Conservation (phyloP, 345 rosid genomes). For the Pugionium dolabratum region DNA sequence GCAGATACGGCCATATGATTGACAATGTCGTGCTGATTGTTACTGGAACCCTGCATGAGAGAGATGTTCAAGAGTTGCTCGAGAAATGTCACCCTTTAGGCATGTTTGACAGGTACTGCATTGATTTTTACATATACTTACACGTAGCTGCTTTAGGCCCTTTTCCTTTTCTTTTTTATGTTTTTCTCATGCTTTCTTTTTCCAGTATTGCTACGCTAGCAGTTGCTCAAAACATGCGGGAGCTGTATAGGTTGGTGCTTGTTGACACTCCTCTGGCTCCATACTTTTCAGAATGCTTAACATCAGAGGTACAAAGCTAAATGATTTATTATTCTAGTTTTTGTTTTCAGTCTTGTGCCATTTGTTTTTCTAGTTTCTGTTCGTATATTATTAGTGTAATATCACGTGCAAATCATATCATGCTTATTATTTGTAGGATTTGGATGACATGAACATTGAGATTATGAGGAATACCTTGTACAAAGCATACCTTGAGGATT, state of each 20-base stretch:
- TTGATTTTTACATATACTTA: no score
- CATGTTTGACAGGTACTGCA: conserved; percentile 92
- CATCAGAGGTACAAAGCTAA: conserved; percentile 72
- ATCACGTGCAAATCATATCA: not conserved
- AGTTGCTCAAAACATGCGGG: conserved; percentile 98
- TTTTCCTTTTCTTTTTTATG: not conserved
- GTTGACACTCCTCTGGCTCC: conserved; percentile 99
- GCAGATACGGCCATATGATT: conserved; percentile 98
- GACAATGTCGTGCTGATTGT: conserved; percentile 99
- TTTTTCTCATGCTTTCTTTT: conserved; percentile 8
- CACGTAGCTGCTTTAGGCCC: no score
- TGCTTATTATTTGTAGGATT: conserved; percentile 51
- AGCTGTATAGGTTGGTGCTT: conserved; percentile 96
- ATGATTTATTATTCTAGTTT: not conserved
- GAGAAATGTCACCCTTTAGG: conserved; percentile 99
- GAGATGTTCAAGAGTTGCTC: conserved; percentile 94
- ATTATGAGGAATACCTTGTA: conserved; percentile 95
- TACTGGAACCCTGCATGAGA: conserved; percentile 96
- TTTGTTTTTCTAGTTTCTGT: not conserved
- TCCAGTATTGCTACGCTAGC: conserved; percentile 95
- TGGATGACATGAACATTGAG: conserved; percentile 98
- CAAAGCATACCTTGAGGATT: conserved; percentile 97
- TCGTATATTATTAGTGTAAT: not conserved
- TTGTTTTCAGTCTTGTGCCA: not conserved
- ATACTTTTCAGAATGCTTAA: conserved; percentile 93